A percentile compares a stretch with the other conserved stretches of the same genome.
phyloP scores from a whole-genome alignment of 352 stramenopile genomes.

The Globisporangium emineosum region DNA sequence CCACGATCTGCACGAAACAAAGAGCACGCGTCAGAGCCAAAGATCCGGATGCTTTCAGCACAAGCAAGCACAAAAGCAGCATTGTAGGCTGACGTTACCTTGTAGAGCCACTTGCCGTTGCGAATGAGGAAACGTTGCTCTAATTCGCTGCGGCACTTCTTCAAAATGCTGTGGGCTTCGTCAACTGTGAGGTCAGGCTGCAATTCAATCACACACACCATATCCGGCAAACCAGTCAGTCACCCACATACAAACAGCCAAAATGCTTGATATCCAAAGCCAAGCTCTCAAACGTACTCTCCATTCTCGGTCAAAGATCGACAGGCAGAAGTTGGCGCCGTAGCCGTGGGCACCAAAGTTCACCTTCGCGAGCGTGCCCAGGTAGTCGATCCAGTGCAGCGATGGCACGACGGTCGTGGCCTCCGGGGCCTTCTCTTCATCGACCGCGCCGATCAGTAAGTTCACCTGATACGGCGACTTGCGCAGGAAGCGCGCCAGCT shows the following conservation, averaged over 20 bases:
- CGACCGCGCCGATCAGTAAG: conserved; percentile 73
- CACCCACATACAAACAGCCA: conserved; percentile 4
- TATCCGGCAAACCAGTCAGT: background rate
- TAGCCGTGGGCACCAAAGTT: conserved; percentile 88
- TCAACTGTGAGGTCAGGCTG: conserved; percentile 78
- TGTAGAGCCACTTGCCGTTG: conserved; percentile 87
- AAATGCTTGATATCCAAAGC: background rate
- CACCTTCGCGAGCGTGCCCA: conserved; percentile 80
- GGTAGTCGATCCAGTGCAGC: conserved; percentile 89
- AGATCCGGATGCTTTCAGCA: background rate
- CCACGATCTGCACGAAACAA: conserved; percentile 14
- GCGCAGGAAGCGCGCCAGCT: conserved; percentile 78
- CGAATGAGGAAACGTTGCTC: conserved; percentile 84
- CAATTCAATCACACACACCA: background rate
- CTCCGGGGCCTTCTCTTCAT: conserved; percentile 35
- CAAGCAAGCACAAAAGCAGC: background rate
- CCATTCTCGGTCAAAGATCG: conserved; percentile 88
- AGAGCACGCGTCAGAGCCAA: background rate
- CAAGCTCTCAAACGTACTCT: conserved; percentile 33
- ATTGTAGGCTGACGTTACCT: conserved; percentile 21
- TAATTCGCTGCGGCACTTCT: conserved; percentile 78
- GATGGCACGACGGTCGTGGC: conserved; percentile 37
- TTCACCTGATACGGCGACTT: conserved; percentile 87
- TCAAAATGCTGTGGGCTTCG: conserved; percentile 65
- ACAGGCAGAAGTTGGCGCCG: conserved; percentile 80